Conservation (phyloP, 495 filamentous ascomycete species). For the Tuber microsphaerosporum region DNA sequence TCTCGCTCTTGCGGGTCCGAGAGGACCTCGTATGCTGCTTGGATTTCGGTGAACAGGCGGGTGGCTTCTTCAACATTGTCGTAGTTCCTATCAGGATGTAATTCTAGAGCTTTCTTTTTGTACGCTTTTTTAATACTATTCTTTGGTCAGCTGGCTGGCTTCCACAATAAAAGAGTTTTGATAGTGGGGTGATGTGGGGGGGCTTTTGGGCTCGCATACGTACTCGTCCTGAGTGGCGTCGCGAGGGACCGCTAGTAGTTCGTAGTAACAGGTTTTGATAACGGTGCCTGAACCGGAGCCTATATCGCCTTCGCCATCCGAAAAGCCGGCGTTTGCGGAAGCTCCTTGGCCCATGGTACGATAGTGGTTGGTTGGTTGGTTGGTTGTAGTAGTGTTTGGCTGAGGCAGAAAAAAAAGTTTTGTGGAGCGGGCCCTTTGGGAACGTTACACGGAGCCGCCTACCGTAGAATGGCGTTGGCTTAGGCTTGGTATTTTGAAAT, state of each 20-base stretch:
- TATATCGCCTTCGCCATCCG: conserved; percentile 16
- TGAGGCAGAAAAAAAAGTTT: not conserved
- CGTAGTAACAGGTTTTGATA: conserved; percentile 81
- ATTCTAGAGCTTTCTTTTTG: conserved; percentile 76
- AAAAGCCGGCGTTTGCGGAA: conserved; percentile 12
- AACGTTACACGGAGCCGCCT: not conserved
- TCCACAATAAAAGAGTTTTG: not conserved
- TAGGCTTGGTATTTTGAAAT: not conserved
- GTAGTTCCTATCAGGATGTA: conserved; percentile 93
- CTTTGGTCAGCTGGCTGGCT: conserved; percentile 3
- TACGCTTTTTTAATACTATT: conserved; percentile 88
- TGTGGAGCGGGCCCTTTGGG: not conserved
- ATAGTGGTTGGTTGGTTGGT: conserved; percentile 5
- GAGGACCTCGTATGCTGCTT: conserved; percentile 87
- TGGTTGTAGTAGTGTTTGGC: not conserved
- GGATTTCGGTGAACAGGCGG: conserved; percentile 77
- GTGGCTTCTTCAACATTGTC: conserved; percentile 78
- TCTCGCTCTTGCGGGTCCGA: conserved; percentile 91
- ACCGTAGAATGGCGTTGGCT: not conserved
- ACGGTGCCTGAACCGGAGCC: conserved; percentile 22
- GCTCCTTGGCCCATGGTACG: conserved; percentile 31
- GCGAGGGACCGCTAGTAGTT: conserved; percentile 67
- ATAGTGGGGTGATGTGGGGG: conserved; percentile 8
- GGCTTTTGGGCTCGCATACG: conserved; percentile 9
- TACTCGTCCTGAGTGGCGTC: conserved; percentile 78